Conservation (phyloP, 768 basidiomycete species). For the Tephrocybe sp. region DNA sequence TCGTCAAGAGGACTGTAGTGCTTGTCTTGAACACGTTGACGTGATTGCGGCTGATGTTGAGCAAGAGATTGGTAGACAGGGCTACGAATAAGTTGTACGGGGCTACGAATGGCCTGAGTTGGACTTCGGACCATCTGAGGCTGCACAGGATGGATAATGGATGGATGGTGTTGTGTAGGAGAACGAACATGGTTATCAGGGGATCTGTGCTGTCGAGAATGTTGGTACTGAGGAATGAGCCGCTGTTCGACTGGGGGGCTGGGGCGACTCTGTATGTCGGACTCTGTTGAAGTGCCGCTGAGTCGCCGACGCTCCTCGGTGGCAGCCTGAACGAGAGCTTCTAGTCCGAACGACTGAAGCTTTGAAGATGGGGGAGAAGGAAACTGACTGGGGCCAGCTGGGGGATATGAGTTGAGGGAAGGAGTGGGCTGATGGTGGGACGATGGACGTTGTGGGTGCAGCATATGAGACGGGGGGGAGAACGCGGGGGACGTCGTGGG, state of each 20-base stretch:
- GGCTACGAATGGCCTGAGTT: conserved; percentile 11
- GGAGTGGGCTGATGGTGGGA: conserved; percentile 17
- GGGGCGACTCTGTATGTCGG: conserved; percentile 19
- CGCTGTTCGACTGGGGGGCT: conserved; percentile 22
- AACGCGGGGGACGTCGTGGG: conserved; percentile 15
- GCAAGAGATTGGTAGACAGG: conserved; percentile 10
- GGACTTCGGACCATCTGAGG: conserved; percentile 8
- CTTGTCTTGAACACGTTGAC: conserved; percentile 9
- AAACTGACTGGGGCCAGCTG: conserved; percentile 8
- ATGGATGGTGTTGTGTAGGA: conserved; percentile 11
- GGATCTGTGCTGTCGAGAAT: conserved; percentile 12
- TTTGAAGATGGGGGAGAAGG: conserved; percentile 21
- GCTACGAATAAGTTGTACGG: conserved; percentile 11
- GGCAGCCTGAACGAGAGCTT: conserved; percentile 72
- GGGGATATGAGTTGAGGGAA: conserved; percentile 15
- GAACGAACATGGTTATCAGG: conserved; percentile 13
- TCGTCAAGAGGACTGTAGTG: conserved; percentile 19
- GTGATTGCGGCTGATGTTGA: conserved; percentile 13
- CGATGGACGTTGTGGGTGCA: conserved; percentile 15
- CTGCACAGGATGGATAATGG: conserved; percentile 2
- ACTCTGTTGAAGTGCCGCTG: conserved; percentile 21
- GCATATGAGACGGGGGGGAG: conserved; percentile 14
- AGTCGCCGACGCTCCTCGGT: conserved; percentile 64
- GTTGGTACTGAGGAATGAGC: conserved; percentile 20
- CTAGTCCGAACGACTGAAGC: conserved; percentile 42